Base-by-base conservation (phyloP, 2,329 filamentous ascomycete species). In the Pseudovirgaria hyperparasitica region DNA sequence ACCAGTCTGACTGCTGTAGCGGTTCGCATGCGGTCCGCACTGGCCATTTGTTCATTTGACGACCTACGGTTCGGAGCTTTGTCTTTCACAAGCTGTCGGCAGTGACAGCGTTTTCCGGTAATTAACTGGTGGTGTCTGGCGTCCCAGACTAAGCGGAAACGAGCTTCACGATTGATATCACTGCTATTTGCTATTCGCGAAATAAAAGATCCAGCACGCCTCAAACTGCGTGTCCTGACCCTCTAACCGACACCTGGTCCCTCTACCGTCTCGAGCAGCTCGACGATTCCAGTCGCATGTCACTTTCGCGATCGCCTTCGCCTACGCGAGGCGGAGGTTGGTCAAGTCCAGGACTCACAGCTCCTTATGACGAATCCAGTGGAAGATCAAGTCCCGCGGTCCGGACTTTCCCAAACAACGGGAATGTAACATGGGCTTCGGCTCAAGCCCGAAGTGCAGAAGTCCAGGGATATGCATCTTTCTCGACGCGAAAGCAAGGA, bases 321-420 rank as follows among this genome's bases (percentile, higher is more conserved):
- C 87, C 86, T 35, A 70, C 74, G 36, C 78, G 75, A 35, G 79
- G 80, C 44, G 84, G 82, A 48, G 85, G 85, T 42, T 94, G 87
- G 86, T 74, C 82, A 30, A 90, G 78, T 57, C 84, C 80, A 30
- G 82, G 76, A 37, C 67, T 82, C 48, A 78, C 72, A 46, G 74
- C 79, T 34, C 74, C 72, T 38, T 62, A 57, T 41, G 56, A 57
- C 29, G 45, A 45, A 28, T 54, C 60, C 32, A 82, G 77, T 51
- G 77, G 77, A 35, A 68, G 70, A 39, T 72, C 72, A 19, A 84
- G 75, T 48, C 78, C 81, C 12, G 40, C 60, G 56, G 45, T 66
- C 55, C 50, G 56, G 18, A 33, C 33, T 44, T 54, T 66, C 55
- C 47, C 57, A 41, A 63, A 63, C 27, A 67, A 67, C 33, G 64